Evolutionary conservation across 148 eudicot species (phyloP), one percentile per base, ranked within the genome.

Genomic region (Silene conica): DNA sequence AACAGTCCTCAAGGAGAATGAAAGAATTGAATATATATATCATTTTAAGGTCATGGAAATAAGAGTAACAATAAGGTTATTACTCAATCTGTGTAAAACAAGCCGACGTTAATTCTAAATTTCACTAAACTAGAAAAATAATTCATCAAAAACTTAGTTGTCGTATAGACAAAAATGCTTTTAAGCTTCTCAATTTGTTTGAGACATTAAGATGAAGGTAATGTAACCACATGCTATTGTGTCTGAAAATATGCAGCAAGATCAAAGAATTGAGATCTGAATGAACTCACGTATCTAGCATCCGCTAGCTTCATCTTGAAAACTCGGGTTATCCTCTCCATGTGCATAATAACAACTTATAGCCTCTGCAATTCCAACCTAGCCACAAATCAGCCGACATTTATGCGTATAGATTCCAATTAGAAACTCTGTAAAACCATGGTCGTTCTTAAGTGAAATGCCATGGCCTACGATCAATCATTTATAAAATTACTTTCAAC

Each of bases 221-320:
- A 38, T 15, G 21, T 19, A 55, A 66, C 2, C 23, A 54, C 59
- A 70, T 68, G 69, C 41, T 22, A 55, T 8, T 58, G 54, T 48
- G 54, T 48, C 54, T 48, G 48, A 59, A 69, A 55, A 26, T 34
- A 74, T 25, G 63, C 50, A 28, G 59, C 4, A 16, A 58, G 8
- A 58, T 23, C 48, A 52, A 25, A 57, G 52, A 22, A 71, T 77
- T 23, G 38, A 57, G 52, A 22, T 66, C 75, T 23, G 67, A 48
- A 70, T 59, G 74, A 45, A 89, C 99, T 92, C 82, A 95, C 99
- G 87, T 86, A 69, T 95, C 94, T 79, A 92, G 74, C 87, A 95
- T 92, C 99, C 99, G 92, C 77, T 80, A 95, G 86, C 93, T 88
- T 58, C 99, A 96, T 75, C 99, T 86, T 82, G 89, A 96, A 76